Evolutionary conservation across 257 asterid species (phyloP), one percentile per base, ranked within the genome.

Genomic region (Solanum lycopersicoides): DNA sequence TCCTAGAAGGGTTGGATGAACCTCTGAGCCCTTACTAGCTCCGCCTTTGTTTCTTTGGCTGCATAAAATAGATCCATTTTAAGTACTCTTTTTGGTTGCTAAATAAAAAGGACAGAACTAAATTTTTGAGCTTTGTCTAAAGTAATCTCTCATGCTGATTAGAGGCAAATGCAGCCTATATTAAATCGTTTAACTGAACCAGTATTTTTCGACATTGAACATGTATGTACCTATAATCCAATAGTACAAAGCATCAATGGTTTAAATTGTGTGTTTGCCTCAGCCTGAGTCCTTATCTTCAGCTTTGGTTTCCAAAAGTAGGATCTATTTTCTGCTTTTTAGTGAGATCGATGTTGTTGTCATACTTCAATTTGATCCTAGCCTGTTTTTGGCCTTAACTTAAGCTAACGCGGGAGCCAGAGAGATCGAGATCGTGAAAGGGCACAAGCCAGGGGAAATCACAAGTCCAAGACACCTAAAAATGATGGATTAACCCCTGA

Each of bases 361-460:
- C 66, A 9, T 79, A 15, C 10, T 75, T 88, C 50, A 50, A 53
- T 44, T 89, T 86, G 79, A 86, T 74, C 35, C 65, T 30, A 47
- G n/a, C 44, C 44, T 80, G 85, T 30, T 80, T 89, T 89, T 32
- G 82, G 39, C 90, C 95, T 92, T 95, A 88, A 96, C 95, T 44
- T 60, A 83, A 89, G 92, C 91, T 86, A 83, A 94, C 95, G 96
- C 11, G 96, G 98, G 5, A 96, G 87, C 71, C 98, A 96, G 89
- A 94, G 99, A 89, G 99, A 95, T 3, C 94, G 96, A 21, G 98
- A 96, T 86, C 93, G 98, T 1, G 98, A 94, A 88, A 95, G 98
- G 89, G 99, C 98, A 87, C 97, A 94, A 50, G 98, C 99, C 79
- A 92, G 98, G 87, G 84, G 91, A 16, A 92, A 88, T 28, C 15